These are phyloP conservation scores for Astrothelium subdiscretum DNA, from an alignment of 495 filamentous ascomycete species.

Conservation along the genomic window DNA sequence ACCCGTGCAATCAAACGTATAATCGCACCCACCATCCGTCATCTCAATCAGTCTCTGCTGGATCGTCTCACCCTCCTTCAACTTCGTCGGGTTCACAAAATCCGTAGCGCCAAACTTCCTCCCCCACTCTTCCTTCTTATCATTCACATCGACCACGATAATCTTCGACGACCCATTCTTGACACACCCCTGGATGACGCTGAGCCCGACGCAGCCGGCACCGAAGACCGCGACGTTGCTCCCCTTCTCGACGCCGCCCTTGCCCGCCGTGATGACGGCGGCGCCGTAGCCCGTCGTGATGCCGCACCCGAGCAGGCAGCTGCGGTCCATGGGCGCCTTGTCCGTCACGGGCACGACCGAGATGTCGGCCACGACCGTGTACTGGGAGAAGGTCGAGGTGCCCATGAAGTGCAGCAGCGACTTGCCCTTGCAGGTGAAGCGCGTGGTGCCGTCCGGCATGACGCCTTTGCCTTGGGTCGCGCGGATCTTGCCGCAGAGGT, in stretches of 20 bases:
- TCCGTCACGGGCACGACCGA: conserved; percentile 87
- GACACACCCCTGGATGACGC: conserved; percentile 91
- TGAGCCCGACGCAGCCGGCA: conserved; percentile 88
- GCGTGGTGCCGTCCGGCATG: conserved; percentile 94
- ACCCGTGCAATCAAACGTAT: conserved; percentile 98
- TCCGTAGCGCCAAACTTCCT: conserved; percentile 92
- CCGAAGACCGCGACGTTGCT: conserved; percentile 91
- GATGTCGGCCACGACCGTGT: conserved; percentile 97
- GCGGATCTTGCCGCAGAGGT: conserved; percentile 98
- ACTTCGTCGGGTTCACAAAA: conserved; percentile 85
- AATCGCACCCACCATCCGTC: conserved; percentile 98
- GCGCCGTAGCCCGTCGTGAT: conserved; percentile 98
- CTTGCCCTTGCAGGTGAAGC: conserved; percentile 88
- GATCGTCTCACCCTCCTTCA: conserved; percentile 60
- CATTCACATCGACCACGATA: conserved; percentile 93
- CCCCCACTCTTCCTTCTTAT: conserved; percentile 80
- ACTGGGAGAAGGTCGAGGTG: conserved; percentile 95
- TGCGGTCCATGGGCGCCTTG: conserved; percentile 89
- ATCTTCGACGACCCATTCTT: conserved; percentile 76
- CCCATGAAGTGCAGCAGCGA: conserved; percentile 98
- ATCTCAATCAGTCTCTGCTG: conserved; percentile 89
- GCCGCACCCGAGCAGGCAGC: conserved; percentile 90
- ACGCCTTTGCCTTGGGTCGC: conserved; percentile 91
- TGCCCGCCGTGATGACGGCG: conserved; percentile 73
- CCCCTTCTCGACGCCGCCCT: conserved; percentile 62